Evolutionary conservation across 306 rosid genomes (phyloP).

Genomic region (Lathyrus oleraceus): DNA sequence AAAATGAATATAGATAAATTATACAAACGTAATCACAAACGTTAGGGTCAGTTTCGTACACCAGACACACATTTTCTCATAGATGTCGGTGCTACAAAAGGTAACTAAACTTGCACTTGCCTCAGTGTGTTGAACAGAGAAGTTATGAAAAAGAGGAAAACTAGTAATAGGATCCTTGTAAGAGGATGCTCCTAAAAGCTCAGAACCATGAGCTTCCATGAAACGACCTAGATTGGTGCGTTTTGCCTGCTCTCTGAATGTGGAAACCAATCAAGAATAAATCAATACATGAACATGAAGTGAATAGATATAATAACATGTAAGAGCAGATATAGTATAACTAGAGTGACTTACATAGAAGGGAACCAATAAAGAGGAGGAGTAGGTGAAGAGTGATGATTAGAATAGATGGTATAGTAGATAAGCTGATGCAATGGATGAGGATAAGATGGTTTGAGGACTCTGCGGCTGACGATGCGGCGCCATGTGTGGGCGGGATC

Average conservation of each 20-base stretch:
- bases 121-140: conserved; percentile 65
- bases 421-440: conserved; percentile 60
- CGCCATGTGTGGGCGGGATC: conserved; percentile 56
- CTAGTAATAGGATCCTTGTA: conserved; percentile 78
- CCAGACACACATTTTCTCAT: no score
- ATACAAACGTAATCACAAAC: no score
- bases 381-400: neutral
- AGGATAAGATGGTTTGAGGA: conserved; percentile 64
- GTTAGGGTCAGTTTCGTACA: no score
- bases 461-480: conserved; percentile 51
- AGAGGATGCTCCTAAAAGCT: conserved; percentile 61
- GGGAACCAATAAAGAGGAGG: conserved; percentile 79
- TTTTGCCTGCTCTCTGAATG: conserved; percentile 49
- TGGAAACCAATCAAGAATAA: neutral
- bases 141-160: conserved; percentile 61
- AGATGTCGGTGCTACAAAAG: no score
- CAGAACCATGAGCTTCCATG: conserved; percentile 65
- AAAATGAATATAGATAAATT: no score
- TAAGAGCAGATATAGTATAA: no score
- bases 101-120: conserved; percentile 21
- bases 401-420: conserved; percentile 22
- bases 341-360: conserved; percentile 48
- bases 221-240: conserved; percentile 66
- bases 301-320: neutral
- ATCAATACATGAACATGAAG: neutral